Evolutionary conservation across 352 stramenopile genomes (phyloP), one percentile per base, ranked within the genome.

Genomic region (Pythium aristosporum): DNA sequence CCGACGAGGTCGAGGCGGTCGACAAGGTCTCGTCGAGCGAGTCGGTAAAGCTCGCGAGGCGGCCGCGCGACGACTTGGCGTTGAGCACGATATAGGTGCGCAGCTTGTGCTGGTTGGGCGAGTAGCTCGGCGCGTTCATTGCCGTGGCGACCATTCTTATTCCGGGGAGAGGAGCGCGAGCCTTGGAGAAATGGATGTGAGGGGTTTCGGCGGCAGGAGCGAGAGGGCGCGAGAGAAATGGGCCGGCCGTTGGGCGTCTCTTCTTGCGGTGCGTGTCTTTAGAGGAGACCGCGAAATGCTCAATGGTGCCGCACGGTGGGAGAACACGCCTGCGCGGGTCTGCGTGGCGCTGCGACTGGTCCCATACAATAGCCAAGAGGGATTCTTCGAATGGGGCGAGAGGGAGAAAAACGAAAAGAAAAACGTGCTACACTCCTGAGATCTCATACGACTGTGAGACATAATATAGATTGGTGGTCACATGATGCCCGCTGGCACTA

Each of bases 41-140:
- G 15, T 73, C 61, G 1, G 34, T 44, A 51, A 69, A 73, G 42
- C 67, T 73, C 39, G 61, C 42, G 41, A 73, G 46, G n/a, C 67
- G 67, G 25, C 49, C 57, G 23, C 60, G 66, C 18, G 66, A 68
- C 23, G 61, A 65, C 53, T 73, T 73, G 56, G 61, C 43, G 37
- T 49, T 73, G 53, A 73, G 60, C 30, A 74, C 68, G 21, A 74
- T 34, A 46, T 63, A 74, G 47, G 61, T 70, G 61, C 63, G 36
- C 57, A 74, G 61, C 63, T 70, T 64, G 53, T 70, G 56, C 48
- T 60, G 58, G 0, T 39, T 48, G 9, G 62, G 62, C 28, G 67
- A 73, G 20, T 60, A 43, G 39, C 36, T 57, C 34, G 41, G 13
- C 15, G 34, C 34, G 25, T 49, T 50, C 47, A 59, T 61, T 21